Conservation (phyloP, 805 yeast species). For the Lipomyces sp. region DNA sequence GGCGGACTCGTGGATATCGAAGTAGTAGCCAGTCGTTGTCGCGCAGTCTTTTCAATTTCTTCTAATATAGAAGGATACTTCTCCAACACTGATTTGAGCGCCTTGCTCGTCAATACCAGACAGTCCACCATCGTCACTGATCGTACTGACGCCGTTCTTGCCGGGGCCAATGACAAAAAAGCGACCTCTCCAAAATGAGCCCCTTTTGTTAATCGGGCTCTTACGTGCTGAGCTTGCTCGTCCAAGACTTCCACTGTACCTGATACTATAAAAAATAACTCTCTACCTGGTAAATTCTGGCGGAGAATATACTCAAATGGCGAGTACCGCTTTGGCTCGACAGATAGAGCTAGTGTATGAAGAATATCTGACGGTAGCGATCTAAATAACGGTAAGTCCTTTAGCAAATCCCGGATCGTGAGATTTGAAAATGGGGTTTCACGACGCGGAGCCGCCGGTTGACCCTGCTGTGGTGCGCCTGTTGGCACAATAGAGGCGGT, state of each 20-base stretch:
- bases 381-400: constrained; percentile 62
- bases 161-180: constrained; percentile 53
- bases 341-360: constrained; percentile 67
- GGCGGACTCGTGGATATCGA: constrained; percentile 1
- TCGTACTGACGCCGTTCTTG: constrained; percentile 67
- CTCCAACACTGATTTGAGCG: constrained; percentile 58
- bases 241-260: constrained; percentile 75
- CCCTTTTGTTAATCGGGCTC: constrained; percentile 66
- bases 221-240: constrained; percentile 48
- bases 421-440: constrained; percentile 24
- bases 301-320: constrained; percentile 65
- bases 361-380: constrained; percentile 61
- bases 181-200: constrained; percentile 81
- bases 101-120: constrained; percentile 61
- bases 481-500: not conserved
- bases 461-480: constrained; percentile 8
- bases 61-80: constrained; percentile 63
- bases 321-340: constrained; percentile 58
- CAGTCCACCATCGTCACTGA: constrained; percentile 65
- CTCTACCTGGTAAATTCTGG: constrained; percentile 65
- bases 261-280: constrained; percentile 66
- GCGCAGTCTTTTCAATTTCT: constrained; percentile 66
- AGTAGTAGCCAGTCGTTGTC: constrained; percentile 49
- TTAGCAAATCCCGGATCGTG: constrained; percentile 59
- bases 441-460: not conserved